Conservation (phyloP, 257 asterid species). For the Marsdenia floribunda region DNA sequence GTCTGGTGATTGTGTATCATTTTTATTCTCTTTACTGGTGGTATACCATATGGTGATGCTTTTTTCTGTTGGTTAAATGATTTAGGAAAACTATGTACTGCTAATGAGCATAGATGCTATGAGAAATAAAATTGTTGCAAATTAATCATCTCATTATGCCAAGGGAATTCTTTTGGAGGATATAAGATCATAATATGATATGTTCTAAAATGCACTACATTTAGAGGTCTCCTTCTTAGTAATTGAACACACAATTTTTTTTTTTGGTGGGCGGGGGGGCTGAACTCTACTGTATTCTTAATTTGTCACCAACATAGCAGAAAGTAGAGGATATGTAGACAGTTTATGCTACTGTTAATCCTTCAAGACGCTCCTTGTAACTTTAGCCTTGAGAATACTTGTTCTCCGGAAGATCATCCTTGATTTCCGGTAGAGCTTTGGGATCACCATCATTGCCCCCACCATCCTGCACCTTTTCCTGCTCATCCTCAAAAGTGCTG, state of each 20-base stretch:
- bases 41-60: not conserved
- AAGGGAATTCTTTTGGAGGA: not conserved
- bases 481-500: constrained; percentile 1
- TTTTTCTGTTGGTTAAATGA: not conserved
- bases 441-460: not conserved
- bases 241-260: no score
- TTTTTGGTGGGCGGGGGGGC: no score
- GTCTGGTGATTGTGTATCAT: not conserved
- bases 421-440: not conserved
- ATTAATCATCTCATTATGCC: not conserved
- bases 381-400: not conserved
- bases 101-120: no score
- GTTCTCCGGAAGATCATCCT: not conserved
- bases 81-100: not conserved
- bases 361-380: not conserved
- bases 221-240: no score
- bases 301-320: not conserved
- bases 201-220: no score
- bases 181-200: no score
- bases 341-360: not conserved
- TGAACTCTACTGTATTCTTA: not conserved
- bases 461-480: not conserved
- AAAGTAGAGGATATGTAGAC: not conserved
- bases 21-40: not conserved
- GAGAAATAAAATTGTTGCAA: not conserved